Percentiles rank a stretch among this genome's conserved stretches.
These are phyloP conservation scores for Salvia hispanica DNA, from an alignment of 257 asterid genomes.

Conservation along the genomic window DNA sequence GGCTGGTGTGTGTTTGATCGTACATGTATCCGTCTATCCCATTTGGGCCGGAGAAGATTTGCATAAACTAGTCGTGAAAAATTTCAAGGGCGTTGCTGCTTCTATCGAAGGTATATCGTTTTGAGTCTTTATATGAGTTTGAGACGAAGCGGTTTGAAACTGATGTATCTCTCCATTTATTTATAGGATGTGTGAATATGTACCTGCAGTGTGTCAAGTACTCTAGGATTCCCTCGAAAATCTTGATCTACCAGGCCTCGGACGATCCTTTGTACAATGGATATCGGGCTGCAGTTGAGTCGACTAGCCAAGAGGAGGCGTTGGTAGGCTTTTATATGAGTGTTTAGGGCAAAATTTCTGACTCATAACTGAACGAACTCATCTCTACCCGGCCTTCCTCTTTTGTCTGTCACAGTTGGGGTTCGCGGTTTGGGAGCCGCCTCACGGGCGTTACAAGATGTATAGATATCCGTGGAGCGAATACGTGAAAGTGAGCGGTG, in stretches of 20 bases:
- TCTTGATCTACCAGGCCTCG: slow-evolving; percentile 80
- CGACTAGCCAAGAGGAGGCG: slow-evolving; percentile 91
- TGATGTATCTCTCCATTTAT: slow-evolving; percentile 17
- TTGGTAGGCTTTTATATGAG: slow-evolving; percentile 48
- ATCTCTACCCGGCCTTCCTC: background rate
- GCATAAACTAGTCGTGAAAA: slow-evolving; percentile 82
- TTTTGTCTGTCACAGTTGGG: slow-evolving; percentile 48
- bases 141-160: slow-evolving; percentile 20
- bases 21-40: slow-evolving; percentile 71
- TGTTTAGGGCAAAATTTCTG: too few relatives aligned
- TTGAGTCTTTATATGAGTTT: too few relatives aligned
- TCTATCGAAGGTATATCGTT: slow-evolving; percentile 70
- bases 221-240: slow-evolving; percentile 82
- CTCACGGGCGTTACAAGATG: slow-evolving; percentile 97
- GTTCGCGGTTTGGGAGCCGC: slow-evolving; percentile 97
- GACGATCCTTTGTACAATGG: slow-evolving; percentile 94
- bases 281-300: slow-evolving; percentile 77
- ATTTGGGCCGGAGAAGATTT: slow-evolving; percentile 97
- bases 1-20: slow-evolving; percentile 67
- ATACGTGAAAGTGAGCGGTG: slow-evolving; percentile 89
- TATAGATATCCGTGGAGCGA: slow-evolving; percentile 85
- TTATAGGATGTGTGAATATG: slow-evolving; percentile 62
- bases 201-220: slow-evolving; percentile 63
- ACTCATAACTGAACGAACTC: background rate
- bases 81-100: slow-evolving; percentile 75